These are phyloP conservation scores for Ogataea naganishii DNA, from an alignment of 805 yeast species.

Conservation along the genomic window DNA sequence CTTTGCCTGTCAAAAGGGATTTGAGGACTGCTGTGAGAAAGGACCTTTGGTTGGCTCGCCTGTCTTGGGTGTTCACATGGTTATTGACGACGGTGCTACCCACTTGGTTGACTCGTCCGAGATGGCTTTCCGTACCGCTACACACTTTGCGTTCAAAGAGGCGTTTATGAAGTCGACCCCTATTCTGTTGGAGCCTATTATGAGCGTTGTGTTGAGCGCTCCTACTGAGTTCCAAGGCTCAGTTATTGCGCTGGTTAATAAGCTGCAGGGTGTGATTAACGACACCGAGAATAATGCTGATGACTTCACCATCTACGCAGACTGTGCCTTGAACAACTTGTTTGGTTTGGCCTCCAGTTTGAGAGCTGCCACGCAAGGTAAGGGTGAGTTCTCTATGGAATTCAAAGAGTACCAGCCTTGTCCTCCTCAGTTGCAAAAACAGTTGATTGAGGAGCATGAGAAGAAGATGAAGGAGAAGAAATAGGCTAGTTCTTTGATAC, in stretches of 20 bases:
- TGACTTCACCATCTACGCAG: conserved; percentile 88
- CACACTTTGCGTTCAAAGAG: conserved; percentile 84
- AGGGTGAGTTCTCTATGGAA: conserved; percentile 95
- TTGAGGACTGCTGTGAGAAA: conserved; percentile 88
- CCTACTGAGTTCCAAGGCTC: conserved; percentile 95
- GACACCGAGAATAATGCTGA: conserved; percentile 93
- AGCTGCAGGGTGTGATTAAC: conserved; percentile 82
- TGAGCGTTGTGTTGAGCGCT: conserved; percentile 88
- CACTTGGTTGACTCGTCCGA: conserved; percentile 97
- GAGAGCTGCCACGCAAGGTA: conserved; percentile 97
- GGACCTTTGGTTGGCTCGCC: conserved; percentile 95
- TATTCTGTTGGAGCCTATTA: conserved; percentile 89
- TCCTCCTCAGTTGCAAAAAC: conserved; percentile 81
- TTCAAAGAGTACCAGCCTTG: conserved; percentile 90
- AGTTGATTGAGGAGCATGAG: conserved; percentile 76
- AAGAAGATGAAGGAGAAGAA: conserved; percentile 41
- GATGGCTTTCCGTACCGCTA: conserved; percentile 89
- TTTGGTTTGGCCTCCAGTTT: conserved; percentile 93
- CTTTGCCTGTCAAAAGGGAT: conserved; percentile 91
- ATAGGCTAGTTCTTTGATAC: no score
- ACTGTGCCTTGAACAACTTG: conserved; percentile 93
- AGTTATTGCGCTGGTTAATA: conserved; percentile 86
- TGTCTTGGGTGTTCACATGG: conserved; percentile 89
- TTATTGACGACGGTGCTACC: conserved; percentile 92
- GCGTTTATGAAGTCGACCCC: conserved; percentile 83